Evolutionary conservation across 2,329 filamentous ascomycete species (phyloP), one percentile per base, ranked within the genome.

Genomic region (Trichophyton equinum): DNA sequence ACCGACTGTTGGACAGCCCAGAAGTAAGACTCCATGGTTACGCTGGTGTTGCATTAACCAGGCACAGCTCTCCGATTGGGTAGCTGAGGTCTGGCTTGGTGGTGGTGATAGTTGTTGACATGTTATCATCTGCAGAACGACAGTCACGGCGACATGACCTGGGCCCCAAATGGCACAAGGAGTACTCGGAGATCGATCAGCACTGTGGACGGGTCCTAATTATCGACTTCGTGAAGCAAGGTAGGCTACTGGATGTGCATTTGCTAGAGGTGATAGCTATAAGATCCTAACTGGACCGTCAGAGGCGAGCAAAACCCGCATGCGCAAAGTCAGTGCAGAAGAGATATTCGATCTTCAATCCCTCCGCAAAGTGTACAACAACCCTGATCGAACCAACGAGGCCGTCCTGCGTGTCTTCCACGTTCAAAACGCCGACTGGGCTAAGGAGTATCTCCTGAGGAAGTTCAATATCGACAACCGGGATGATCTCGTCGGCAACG

Each of bases 391-490:
- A 38, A 65, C 63, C 22, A 61, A 64, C 18, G 64, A 68, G 38
- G 66, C 68, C 5, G 64, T 70, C 3, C 65, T 74, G 44, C 67
- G 72, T 33, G 68, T 75, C 18, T 72, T 74, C 51, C 80, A 82
- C 63, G 77, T 81, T 3, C 80, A 82, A 66, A 81, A 82, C 63
- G 79, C 79, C 5, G 69, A 70, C 6, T 81, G 79, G 78, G 79
- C 79, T 0, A 76, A 74, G 38, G 69, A 70, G 1, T 81, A 76
- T 63, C 68, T 82, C 1, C 68, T 81, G 38, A 70, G 74, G 30
- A 82, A 81, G 64, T 82, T 79, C 70, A 79, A 80, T 60, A 81
- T 82, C 62, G 73, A 78, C 60, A 73, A 78, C 55, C 66, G 68
- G 11, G 73, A 73, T 47, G 76, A 80, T 59, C 66, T 79, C 3